These are phyloP conservation scores for Phaeophleospora eucalypticola DNA, from an alignment of 2,329 filamentous ascomycete genomes.

Conservation along the genomic window DNA sequence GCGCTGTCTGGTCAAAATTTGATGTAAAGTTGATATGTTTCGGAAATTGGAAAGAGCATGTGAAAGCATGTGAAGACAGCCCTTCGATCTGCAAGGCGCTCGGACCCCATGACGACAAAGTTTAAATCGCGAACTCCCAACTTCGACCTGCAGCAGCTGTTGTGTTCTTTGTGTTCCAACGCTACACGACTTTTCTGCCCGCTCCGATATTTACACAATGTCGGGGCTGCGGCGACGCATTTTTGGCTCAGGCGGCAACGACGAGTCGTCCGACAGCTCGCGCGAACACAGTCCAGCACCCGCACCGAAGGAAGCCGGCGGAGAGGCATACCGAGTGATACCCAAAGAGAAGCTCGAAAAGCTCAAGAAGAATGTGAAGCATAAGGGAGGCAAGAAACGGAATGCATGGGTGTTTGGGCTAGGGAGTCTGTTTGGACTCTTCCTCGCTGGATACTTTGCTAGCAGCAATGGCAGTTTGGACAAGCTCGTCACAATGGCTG, in stretches of 20 bases:
- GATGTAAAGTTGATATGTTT: background rate
- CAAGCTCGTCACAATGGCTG: slow-evolving; percentile 72
- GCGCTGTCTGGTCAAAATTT: background rate
- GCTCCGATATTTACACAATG: slow-evolving; percentile 19
- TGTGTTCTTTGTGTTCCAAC: background rate
- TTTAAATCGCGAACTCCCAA: background rate
- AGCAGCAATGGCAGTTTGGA: slow-evolving; percentile 65
- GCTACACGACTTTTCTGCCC: background rate
- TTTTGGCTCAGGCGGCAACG: slow-evolving; percentile 25
- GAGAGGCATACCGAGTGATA: slow-evolving; percentile 47
- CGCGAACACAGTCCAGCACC: slow-evolving; percentile 39
- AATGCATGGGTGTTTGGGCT: slow-evolving; percentile 80
- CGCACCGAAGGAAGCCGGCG: slow-evolving; percentile 29
- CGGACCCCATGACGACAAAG: background rate
- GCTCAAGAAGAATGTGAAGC: slow-evolving; percentile 33
- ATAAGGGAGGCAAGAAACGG: slow-evolving; percentile 57
- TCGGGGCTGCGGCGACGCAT: slow-evolving; percentile 33
- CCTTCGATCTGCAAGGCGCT: background rate
- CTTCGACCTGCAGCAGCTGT: background rate
- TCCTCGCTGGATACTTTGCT: slow-evolving; percentile 87
- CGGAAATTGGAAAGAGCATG: background rate
- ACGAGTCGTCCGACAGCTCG: slow-evolving; percentile 32
- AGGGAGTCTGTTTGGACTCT: slow-evolving; percentile 82
- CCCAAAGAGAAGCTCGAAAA: slow-evolving; percentile 48
- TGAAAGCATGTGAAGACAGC: slow-evolving; percentile 4